Evolutionary conservation across 2,329 filamentous ascomycete species (phyloP).

Genomic region (Cryphonectria nitschkei): DNA sequence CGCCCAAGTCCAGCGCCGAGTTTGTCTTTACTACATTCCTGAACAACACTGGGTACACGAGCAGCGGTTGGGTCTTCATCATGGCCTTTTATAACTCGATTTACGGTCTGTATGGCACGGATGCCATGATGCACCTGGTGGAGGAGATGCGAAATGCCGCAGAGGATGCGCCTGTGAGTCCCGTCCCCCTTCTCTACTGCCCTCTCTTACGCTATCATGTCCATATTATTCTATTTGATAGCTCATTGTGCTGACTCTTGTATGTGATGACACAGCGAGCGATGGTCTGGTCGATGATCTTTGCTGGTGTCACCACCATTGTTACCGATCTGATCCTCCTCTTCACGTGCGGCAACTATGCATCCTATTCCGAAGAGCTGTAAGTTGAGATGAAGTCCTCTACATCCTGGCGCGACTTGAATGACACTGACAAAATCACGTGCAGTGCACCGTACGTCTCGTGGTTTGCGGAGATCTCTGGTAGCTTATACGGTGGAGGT

Average conservation of each 20-base stretch:
- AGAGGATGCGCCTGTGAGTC: conserved; percentile 10
- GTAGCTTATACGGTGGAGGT: conserved; percentile 4
- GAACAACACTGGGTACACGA: conserved; percentile 10
- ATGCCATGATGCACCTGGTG: conserved; percentile 16
- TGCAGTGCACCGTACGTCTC: conserved; percentile 6
- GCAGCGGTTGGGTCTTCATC: conserved; percentile 9
- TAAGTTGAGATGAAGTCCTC: not conserved
- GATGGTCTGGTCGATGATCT: conserved; percentile 15
- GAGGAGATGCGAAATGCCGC: conserved; percentile 14
- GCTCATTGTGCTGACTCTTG: too few relatives aligned
- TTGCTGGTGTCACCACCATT: conserved; percentile 5
- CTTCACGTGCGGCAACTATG: conserved; percentile 12
- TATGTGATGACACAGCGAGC: conserved; percentile 1
- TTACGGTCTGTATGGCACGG: conserved; percentile 4
- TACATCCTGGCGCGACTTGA: too few relatives aligned
- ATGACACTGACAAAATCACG: not conserved
- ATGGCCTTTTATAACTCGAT: conserved; percentile 14
- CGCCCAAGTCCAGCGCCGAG: conserved; percentile 9
- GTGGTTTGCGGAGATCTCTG: conserved; percentile 8
- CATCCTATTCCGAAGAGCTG: not conserved
- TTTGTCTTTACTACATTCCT: conserved; percentile 12
- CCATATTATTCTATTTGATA: too few relatives aligned
- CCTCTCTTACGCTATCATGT: too few relatives aligned
- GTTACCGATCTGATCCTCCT: conserved; percentile 9
- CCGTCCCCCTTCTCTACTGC: not conserved